These are phyloP conservation scores for Aspergillus caelatus DNA, from an alignment of 2,329 filamentous ascomycete genomes.

Conservation along the genomic window DNA sequence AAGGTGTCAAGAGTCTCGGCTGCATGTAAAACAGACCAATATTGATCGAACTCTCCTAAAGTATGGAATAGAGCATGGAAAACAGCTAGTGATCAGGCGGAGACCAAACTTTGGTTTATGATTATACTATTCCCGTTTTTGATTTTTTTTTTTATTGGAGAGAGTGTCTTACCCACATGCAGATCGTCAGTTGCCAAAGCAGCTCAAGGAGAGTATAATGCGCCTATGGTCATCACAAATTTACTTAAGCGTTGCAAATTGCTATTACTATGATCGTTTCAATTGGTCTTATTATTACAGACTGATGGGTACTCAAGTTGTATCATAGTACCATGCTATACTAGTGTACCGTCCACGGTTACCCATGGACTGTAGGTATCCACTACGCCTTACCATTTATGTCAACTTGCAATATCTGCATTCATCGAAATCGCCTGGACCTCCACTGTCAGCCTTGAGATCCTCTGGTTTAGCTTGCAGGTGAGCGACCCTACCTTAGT, in stretches of 20 bases:
- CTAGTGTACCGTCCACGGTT: neutral
- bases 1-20: constrained; percentile 3
- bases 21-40: constrained; percentile 7
- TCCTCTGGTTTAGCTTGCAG: neutral
- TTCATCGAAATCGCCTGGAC: neutral
- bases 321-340: neutral
- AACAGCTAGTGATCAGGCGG: neutral
- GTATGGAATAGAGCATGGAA: neutral
- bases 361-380: neutral
- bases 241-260: neutral
- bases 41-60: constrained; percentile 1
- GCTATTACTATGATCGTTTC: neutral
- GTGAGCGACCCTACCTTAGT: neutral
- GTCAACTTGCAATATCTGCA: constrained; percentile 3
- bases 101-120: neutral
- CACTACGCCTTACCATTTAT: neutral
- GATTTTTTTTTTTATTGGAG: neutral
- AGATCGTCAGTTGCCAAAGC: neutral
- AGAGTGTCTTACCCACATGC: neutral
- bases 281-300: neutral
- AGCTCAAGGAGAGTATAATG: neutral
- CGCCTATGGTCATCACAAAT: neutral
- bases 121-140: neutral
- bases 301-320: neutral
- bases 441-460: neutral